Evolutionary conservation across 805 yeast genomes (phyloP), one percentile per base, ranked within the genome.

Genomic region (Sporopachydermia lactativora): DNA sequence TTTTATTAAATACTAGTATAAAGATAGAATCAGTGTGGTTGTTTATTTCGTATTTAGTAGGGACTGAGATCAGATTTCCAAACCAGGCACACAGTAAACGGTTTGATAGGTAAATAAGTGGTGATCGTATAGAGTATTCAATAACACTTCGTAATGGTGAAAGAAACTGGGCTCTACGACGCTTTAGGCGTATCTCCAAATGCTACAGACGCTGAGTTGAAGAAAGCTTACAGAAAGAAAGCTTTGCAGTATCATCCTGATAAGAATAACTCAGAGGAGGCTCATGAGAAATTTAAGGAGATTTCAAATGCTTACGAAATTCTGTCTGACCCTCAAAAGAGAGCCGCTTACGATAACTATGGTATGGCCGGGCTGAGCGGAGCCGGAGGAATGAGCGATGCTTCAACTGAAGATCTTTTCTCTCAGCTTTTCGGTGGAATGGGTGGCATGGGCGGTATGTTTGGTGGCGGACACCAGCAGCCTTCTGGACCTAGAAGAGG

Each of bases 211-310:
- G 53, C 59, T 2, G 79, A 76, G 45, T 73, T 84, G 52, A 81
- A 81, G 55, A 82, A 81, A 56, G 86, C 94, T 1, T 84, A 81
- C 60, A 67, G 86, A 50, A 75, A 73, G 51, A 68, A 75, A 49
- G 94, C 94, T 3, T 66, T 82, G 44, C 65, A 63, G 46, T 71
- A 71, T 52, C 95, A 83, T 55, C 95, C 95, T 0, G 95, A 83
- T 54, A 83, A 84, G 62, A 79, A 82, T 53, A 75, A 72, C 8
- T 62, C 59, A 37, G 51, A 52, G 39, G 97, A 88, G 60, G 96
- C 95, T 13, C 92, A 94, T 41, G 97, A 89, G 57, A 86, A 83
- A 64, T 89, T 89, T 63, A 89, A 89, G 62, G 95, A 85, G 58
- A 71, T 85, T 53, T 77, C 89, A 3, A 74, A 75, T 45, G 96